A percentile compares a stretch with the other conserved stretches of the same genome.
Conservation (phyloP, 495 filamentous ascomycete genomes). For the Podospora pseudopauciseta region DNA sequence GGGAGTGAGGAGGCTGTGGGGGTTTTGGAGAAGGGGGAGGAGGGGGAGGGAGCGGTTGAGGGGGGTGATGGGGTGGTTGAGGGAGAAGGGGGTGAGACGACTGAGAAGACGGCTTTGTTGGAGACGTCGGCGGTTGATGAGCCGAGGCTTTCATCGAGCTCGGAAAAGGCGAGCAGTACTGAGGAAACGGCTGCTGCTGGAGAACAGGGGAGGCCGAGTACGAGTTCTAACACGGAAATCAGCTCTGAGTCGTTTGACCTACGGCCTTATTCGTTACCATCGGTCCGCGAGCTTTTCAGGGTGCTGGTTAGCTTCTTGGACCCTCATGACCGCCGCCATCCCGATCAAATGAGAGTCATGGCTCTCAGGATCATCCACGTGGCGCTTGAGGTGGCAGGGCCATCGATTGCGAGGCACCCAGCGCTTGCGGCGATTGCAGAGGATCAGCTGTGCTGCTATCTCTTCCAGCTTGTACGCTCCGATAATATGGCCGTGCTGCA, state of each 20-base stretch:
- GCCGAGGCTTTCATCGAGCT: constrained; percentile 44
- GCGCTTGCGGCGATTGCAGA: constrained; percentile 83
- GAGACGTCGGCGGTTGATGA: constrained; percentile 45
- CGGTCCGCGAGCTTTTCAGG: constrained; percentile 88
- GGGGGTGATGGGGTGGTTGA: constrained; percentile 32
- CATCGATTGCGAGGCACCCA: constrained; percentile 91
- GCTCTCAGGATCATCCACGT: constrained; percentile 96
- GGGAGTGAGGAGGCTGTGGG: constrained; percentile 29
- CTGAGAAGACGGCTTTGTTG: constrained; percentile 29
- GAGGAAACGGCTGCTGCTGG: constrained; percentile 22
- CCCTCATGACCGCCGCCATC: constrained; percentile 86
- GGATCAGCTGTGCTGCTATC: constrained; percentile 87
- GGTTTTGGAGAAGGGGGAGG: constrained; percentile 11
- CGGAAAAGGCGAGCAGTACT: constrained; percentile 33
- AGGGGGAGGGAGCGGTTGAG: constrained; percentile 28
- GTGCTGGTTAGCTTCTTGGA: constrained; percentile 94
- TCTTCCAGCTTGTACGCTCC: constrained; percentile 95
- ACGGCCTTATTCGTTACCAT: constrained; percentile 87
- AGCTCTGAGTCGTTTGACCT: constrained; percentile 54
- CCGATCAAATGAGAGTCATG: constrained; percentile 95
- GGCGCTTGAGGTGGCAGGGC: constrained; percentile 91
- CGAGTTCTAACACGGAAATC: constrained; percentile 31
- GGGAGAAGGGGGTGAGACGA: constrained; percentile 16
- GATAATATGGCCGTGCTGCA: constrained; percentile 93
- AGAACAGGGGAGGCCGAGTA: constrained; percentile 30